phyloP scores from a whole-genome alignment of 2,329 filamentous ascomycete species.

The Aureobasidium sp. region DNA sequence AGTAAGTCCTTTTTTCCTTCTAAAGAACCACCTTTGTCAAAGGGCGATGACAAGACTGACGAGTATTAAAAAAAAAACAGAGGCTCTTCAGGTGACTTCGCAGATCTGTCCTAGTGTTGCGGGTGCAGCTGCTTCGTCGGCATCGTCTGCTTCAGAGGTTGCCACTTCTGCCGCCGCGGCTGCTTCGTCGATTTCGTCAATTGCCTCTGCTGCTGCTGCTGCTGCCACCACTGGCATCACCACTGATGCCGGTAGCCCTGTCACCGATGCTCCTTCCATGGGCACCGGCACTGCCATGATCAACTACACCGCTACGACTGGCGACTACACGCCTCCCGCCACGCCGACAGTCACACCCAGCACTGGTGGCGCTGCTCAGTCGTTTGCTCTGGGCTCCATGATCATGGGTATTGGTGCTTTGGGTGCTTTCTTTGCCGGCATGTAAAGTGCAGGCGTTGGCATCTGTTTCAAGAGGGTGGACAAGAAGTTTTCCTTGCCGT shows the following conservation, averaged over 20 bases:
- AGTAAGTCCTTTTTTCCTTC: neutral
- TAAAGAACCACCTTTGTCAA: neutral
- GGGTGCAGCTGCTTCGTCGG: neutral
- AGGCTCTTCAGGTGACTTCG: neutral
- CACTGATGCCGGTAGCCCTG: neutral
- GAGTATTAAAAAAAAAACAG: neutral
- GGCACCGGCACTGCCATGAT: neutral
- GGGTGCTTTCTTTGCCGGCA: neutral
- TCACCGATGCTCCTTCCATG: neutral
- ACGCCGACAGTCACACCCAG: neutral
- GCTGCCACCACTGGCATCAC: neutral
- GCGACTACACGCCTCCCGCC: constrained; percentile 4
- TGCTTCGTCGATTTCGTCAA: neutral
- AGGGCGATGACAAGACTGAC: neutral
- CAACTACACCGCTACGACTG: constrained; percentile 11
- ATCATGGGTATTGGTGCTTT: neutral
- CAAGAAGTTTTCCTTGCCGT: neutral
- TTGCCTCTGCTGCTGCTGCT: neutral
- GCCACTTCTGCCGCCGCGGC: neutral
- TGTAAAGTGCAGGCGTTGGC: neutral
- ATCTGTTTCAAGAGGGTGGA: neutral
- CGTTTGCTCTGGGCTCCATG: neutral
- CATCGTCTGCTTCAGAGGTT: neutral
- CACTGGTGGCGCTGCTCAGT: neutral
- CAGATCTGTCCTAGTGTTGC: constrained; percentile 7